A percentile compares a stretch with the other conserved stretches of the same genome.
Conservation (phyloP, 176 grass and related monocot species). For the Carex scoparia region DNA sequence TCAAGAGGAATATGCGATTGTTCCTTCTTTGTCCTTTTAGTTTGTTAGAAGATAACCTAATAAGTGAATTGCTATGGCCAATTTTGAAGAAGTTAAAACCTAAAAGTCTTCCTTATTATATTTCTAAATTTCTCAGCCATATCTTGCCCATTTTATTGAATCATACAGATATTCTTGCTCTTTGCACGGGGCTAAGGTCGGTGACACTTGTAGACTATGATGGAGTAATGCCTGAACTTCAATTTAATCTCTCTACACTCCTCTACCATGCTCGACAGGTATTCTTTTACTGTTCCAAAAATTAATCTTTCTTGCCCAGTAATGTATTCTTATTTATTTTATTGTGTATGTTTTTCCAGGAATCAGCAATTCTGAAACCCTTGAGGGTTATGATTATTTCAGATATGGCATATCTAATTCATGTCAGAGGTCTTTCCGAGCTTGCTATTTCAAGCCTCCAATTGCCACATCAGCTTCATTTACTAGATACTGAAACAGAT, state of each 20-base stretch:
- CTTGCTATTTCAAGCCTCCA: constrained; percentile 40
- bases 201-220: constrained; percentile 37
- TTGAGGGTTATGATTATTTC: constrained; percentile 69
- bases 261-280: constrained; percentile 32
- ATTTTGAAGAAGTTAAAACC: background rate
- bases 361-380: constrained; percentile 51
- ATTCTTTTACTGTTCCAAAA: background rate
- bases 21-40: too few relatives aligned
- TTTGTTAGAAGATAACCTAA: background rate
- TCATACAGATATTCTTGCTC: constrained; percentile 32
- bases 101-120: background rate
- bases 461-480: constrained; percentile 43
- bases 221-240: constrained; percentile 43
- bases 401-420: constrained; percentile 76
- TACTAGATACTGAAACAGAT: constrained; percentile 62
- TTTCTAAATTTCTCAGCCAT: background rate
- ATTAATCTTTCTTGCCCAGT: background rate
- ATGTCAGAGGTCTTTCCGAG: constrained; percentile 63
- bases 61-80: background rate
- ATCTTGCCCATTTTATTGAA: background rate
- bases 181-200: constrained; percentile 40
- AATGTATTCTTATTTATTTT: background rate
- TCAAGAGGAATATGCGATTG: background rate
- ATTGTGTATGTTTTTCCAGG: constrained; percentile 27
- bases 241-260: constrained; percentile 32